These are phyloP conservation scores for Cercophora sp. DNA, from an alignment of 495 filamentous ascomycete species.

Conservation along the genomic window DNA sequence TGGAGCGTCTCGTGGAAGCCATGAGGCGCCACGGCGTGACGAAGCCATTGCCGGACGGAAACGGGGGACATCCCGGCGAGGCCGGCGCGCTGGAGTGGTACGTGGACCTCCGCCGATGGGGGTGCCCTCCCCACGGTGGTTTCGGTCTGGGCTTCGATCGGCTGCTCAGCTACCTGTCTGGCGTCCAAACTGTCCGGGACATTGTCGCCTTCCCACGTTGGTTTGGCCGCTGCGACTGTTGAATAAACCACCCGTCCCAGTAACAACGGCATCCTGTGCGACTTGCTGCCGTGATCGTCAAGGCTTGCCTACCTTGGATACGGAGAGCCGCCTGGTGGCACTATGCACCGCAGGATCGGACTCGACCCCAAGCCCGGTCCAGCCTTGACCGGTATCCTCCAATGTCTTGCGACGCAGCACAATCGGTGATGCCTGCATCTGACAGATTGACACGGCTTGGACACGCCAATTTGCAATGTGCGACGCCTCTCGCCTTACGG, in stretches of 20 bases:
- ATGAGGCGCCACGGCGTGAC: slow-evolving; percentile 53
- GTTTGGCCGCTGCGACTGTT: slow-evolving; percentile 89
- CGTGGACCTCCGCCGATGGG: slow-evolving; percentile 88
- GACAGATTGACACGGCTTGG: slow-evolving; percentile 14
- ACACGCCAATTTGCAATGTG: slow-evolving; percentile 13
- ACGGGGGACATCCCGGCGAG: background rate
- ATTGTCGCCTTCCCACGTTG: slow-evolving; percentile 86
- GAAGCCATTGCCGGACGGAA: slow-evolving; percentile 10
- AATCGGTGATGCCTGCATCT: too few relatives aligned
- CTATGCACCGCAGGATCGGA: too few relatives aligned
- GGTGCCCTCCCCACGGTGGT: slow-evolving; percentile 90
- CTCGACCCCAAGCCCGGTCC: too few relatives aligned
- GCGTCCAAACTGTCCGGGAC: slow-evolving; percentile 80
- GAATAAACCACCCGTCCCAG: slow-evolving; percentile 23
- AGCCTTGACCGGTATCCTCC: too few relatives aligned
- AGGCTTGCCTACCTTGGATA: slow-evolving; percentile 36
- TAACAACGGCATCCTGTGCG: slow-evolving; percentile 20
- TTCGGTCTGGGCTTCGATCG: slow-evolving; percentile 95
- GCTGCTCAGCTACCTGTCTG: slow-evolving; percentile 78
- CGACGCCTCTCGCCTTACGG: slow-evolving; percentile 20
- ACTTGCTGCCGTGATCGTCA: slow-evolving; percentile 34
- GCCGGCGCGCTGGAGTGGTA: slow-evolving; percentile 74
- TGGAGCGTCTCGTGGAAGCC: slow-evolving; percentile 62
- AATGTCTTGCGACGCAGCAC: too few relatives aligned
- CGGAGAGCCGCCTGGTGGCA: slow-evolving; percentile 3